Conservation (phyloP, 768 basidiomycete species). For the Phlebiopsis gigantea region DNA sequence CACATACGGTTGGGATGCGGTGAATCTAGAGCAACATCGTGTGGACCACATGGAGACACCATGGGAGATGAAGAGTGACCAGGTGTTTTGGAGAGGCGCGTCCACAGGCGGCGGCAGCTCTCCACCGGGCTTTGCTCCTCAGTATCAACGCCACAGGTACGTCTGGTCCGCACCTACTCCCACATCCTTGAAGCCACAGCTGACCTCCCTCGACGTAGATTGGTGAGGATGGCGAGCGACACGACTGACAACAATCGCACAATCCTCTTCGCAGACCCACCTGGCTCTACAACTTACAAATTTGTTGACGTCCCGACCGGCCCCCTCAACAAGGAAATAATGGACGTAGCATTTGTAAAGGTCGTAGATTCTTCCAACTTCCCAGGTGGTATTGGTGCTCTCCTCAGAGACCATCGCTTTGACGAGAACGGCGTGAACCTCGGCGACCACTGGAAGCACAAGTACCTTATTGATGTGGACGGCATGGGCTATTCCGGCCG, state of each 20-base stretch:
- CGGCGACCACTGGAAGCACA: conserved; percentile 88
- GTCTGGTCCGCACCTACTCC: conserved; percentile 3
- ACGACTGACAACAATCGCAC: conserved; percentile 47
- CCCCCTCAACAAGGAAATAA: conserved; percentile 68
- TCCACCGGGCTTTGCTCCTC: conserved; percentile 74
- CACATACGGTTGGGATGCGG: conserved; percentile 87
- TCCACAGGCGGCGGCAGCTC: conserved; percentile 92
- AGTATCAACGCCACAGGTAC: conserved; percentile 85
- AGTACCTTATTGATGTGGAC: conserved; percentile 86
- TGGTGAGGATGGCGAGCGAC: conserved; percentile 76
- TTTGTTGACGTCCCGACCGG: conserved; percentile 55
- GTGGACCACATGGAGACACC: conserved; percentile 81
- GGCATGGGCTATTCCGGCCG: conserved; percentile 94
- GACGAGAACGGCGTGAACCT: conserved; percentile 72
- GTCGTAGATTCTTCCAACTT: conserved; percentile 65
- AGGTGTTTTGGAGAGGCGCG: conserved; percentile 93
- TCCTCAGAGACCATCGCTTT: conserved; percentile 63
- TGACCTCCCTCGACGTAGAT: conserved; percentile 31
- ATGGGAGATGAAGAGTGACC: conserved; percentile 86
- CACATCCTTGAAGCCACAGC: conserved; percentile 4
- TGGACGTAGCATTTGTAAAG: conserved; percentile 87
- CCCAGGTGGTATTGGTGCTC: conserved; percentile 65
- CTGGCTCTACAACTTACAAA: conserved; percentile 48
- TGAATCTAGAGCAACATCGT: conserved; percentile 64
- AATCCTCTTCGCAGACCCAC: conserved; percentile 67